These are phyloP conservation scores for Tarenaya hassleriana DNA, from an alignment of 345 rosid genomes.

Conservation along the genomic window DNA sequence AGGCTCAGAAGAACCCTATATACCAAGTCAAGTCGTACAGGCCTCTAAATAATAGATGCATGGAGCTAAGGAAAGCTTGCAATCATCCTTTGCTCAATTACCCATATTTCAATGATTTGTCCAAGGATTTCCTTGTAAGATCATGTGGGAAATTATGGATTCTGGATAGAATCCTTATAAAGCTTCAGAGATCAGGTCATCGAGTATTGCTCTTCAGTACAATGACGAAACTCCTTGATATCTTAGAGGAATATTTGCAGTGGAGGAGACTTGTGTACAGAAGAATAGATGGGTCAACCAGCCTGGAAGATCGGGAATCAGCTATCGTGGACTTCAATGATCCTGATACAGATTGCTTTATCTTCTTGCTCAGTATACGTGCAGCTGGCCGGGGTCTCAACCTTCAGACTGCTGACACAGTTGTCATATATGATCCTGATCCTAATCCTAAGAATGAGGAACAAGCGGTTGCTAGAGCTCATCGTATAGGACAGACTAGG, in stretches of 20 bases:
- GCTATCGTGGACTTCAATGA: constrained; percentile 70
- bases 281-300: constrained; percentile 82
- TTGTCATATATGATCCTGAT: constrained; percentile 98
- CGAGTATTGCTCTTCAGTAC: constrained; percentile 89
- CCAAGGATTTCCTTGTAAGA: constrained; percentile 68
- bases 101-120: constrained; percentile 55
- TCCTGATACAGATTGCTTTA: constrained; percentile 59
- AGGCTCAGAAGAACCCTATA: constrained; percentile 83
- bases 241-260: constrained; percentile 83
- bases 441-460: constrained; percentile 99
- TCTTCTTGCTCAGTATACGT: constrained; percentile 89
- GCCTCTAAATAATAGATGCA: constrained; percentile 89
- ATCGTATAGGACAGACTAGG: constrained; percentile 95
- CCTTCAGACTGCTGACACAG: constrained; percentile 99
- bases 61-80: constrained; percentile 94
- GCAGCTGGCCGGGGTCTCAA: constrained; percentile 99
- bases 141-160: constrained; percentile 93
- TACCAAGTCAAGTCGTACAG: constrained; percentile 74
- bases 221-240: constrained; percentile 94
- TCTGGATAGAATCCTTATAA: constrained; percentile 75
- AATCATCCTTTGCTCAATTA: constrained; percentile 83
- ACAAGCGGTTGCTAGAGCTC: constrained; percentile 99
- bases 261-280: constrained; percentile 65
- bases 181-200: constrained; percentile 80
- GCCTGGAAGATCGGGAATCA: constrained; percentile 70